These are phyloP conservation scores for Myxozyma sirexii DNA, from an alignment of 805 yeast species.

Conservation along the genomic window DNA sequence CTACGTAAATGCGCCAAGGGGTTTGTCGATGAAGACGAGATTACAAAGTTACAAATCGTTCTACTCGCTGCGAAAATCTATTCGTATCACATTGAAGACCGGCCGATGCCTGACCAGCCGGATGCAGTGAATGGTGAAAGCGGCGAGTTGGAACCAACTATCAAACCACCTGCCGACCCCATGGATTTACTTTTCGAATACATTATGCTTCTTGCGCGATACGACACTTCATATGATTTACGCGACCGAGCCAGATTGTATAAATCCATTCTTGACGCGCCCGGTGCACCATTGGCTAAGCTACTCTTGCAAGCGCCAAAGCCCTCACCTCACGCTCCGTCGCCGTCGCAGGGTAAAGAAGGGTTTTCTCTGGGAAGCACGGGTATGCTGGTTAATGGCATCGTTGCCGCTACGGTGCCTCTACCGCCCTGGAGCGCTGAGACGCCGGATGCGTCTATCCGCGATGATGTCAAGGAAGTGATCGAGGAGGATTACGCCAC, in stretches of 20 bases:
- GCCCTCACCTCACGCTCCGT: slow-evolving; percentile 53
- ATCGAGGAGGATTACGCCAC: slow-evolving; percentile 3
- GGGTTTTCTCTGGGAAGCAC: slow-evolving; percentile 40
- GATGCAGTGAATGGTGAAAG: slow-evolving; percentile 14
- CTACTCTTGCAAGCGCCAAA: slow-evolving; percentile 77
- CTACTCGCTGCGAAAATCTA: slow-evolving; percentile 73
- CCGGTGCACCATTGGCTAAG: slow-evolving; percentile 63
- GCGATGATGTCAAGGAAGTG: slow-evolving; percentile 23
- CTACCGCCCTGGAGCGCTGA: slow-evolving; percentile 53
- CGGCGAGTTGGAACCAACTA: slow-evolving; percentile 21
- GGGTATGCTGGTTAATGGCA: slow-evolving; percentile 36
- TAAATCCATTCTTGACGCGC: slow-evolving; percentile 58
- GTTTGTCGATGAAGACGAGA: slow-evolving; percentile 57
- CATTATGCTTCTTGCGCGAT: slow-evolving; percentile 64
- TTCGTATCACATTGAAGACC: slow-evolving; percentile 56
- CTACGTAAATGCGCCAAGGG: slow-evolving; percentile 58
- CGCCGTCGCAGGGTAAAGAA: slow-evolving; percentile 32
- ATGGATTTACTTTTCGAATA: slow-evolving; percentile 60
- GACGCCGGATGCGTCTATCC: slow-evolving; percentile 43
- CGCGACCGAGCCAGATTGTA: slow-evolving; percentile 84
- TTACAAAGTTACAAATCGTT: slow-evolving; percentile 70
- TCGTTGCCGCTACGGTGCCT: slow-evolving; percentile 40
- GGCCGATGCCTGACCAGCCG: slow-evolving; percentile 31
- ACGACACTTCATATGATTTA: slow-evolving; percentile 73
- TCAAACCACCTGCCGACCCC: slow-evolving; percentile 40